A percentile compares a stretch with the other conserved stretches of the same genome.
These are phyloP conservation scores for Cyberlindnera lachancei DNA, from an alignment of 805 yeast genomes.

Conservation along the genomic window DNA sequence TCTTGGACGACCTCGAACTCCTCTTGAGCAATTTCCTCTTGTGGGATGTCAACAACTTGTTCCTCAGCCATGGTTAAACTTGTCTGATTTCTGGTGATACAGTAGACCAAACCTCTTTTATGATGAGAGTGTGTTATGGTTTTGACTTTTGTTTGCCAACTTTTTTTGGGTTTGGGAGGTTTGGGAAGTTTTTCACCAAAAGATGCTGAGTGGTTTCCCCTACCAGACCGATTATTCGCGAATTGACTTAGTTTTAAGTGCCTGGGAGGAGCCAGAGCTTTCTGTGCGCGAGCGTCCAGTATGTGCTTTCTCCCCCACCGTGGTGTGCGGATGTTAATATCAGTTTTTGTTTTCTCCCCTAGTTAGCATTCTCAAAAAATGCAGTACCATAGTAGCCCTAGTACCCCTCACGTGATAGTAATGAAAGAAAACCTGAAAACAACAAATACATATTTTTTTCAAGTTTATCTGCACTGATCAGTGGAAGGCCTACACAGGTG, in stretches of 20 bases:
- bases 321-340: constrained; percentile 6
- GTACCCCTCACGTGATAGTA: no score
- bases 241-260: not conserved
- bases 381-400: no score
- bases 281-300: no score
- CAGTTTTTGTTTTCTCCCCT: no score
- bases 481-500: no score
- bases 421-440: no score
- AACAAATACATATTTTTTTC: no score
- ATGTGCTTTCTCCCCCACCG: not conserved
- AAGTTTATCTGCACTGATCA: no score
- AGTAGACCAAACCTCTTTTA: no score
- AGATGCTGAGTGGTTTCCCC: not conserved
- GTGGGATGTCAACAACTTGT: constrained; percentile 36
- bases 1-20: constrained; percentile 70
- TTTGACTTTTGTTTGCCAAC: constrained; percentile 1
- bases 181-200: constrained; percentile 2
- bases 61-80: constrained; percentile 79
- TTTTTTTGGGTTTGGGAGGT: constrained; percentile 1
- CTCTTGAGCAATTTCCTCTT: constrained; percentile 45
- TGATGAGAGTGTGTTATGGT: constrained; percentile 1
- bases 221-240: not conserved
- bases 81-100: no score
- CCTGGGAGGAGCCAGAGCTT: not conserved
- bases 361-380: no score